Evolutionary conservation across 495 filamentous ascomycete genomes (phyloP), one percentile per base, ranked within the genome.

Genomic region (Aspergillus affinis): DNA sequence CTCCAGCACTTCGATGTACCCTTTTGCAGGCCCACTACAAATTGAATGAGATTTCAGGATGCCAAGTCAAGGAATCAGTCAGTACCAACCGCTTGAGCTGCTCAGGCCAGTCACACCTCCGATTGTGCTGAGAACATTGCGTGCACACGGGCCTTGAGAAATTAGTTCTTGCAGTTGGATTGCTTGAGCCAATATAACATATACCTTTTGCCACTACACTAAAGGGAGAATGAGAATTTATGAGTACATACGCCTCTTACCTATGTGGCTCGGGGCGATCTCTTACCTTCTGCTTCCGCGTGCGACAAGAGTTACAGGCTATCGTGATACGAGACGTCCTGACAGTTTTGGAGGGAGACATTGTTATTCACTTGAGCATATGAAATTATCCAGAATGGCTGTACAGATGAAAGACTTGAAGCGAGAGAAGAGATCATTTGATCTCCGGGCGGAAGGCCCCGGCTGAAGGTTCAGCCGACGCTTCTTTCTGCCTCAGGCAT

Each of bases 191-290:
- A 30, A 13, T 6, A 6, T 46, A 13, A 4, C 29, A 54, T 65
- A 63, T 60, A 77, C 74, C 69, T 72, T 47, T 70, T 65, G 36
- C 74, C 74, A 60, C 70, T 74, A 51, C 75, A 76, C 75, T 78
- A 58, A 10, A 66, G 5, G 6, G 36, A 57, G 12, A 59, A 50
- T 29, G 21, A 32, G 6, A 32, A 7, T 32, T 3, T 10, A n/a
- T 49, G 19, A 57, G 59, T 62, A 52, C 47, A 51, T 18, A 17
- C 44, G 54, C 10, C 7, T 8, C 51, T 27, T 17, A 7, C 41
- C 36, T 45, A 48, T 17, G 29, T 21, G 44, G 48, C 44, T 27
- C 23, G 19, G 4, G 17, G 2, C 5, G 10, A 18, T n/a, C 12
- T 13, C 65, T 44, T 57, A 75, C 75, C 69, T 75, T 76, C 53